Evolutionary conservation across 2,329 filamentous ascomycete species (phyloP), one percentile per base, ranked within the genome.

Genomic region (Talaromyces sp.): DNA sequence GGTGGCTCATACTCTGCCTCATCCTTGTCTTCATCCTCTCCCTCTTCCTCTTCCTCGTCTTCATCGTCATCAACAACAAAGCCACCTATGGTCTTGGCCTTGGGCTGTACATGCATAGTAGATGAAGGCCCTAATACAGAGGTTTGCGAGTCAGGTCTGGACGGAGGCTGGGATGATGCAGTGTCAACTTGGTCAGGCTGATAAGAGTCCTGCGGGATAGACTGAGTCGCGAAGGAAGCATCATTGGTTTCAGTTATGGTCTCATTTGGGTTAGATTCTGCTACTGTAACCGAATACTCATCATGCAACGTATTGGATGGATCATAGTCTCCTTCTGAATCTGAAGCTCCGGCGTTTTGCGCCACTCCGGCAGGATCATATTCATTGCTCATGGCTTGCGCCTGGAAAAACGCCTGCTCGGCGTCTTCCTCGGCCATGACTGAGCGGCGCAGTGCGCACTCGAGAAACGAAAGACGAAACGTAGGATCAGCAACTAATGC

Each of bases 51-150:
- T 71, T 83, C 82, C 72, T 86, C 81, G 71, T 83, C 82, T 73
- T 86, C 83, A 75, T 84, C 83, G 74, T 86, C 85, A 77, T 88
- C 86, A 75, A 85, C 82, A 77, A 87, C 83, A 81, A 88, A 88
- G 70, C 86, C 86, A 75, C 85, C 85, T 72, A 84, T 83, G 68
- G 82, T 86, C 72, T 81, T 83, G 72, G 83, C 78, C 73, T 82
- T 81, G 69, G 73, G 71, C 62, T 75, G 75, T 65, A 70, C 71
- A 70, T 72, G 68, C 61, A 79, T 77, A 64, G 73, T 72, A 63
- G 72, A 60, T 49, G 70, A 67, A 68, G 72, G 69, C 63, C 70
- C 68, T 65, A 76, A 72, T 66, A 75, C 71, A 45, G 76, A 74
- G 62, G 69, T 69, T 69, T 73, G 72, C 68, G 77, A 75, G 69